Conservation (phyloP, 441 rosid genomes). For the Caryocar brasiliense region DNA sequence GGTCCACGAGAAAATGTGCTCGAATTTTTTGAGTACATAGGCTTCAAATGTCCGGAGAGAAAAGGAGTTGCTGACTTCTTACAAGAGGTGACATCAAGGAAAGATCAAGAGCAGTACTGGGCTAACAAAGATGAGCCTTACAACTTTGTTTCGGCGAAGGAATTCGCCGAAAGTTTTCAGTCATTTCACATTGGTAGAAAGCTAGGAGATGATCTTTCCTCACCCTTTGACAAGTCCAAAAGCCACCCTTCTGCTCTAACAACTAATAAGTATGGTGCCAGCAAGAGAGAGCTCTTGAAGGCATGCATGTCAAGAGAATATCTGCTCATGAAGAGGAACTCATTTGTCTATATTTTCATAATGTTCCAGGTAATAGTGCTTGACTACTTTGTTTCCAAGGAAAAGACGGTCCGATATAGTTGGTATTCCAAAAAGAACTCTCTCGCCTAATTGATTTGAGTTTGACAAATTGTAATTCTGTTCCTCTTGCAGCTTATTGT, state of each 20-base stretch:
- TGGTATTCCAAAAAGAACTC: too few relatives aligned
- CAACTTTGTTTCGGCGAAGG: conserved; percentile 45
- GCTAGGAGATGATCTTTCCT: conserved; percentile 40
- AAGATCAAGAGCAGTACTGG: conserved; percentile 89
- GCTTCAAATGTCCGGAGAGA: conserved; percentile 35
- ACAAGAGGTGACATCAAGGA: conserved; percentile 70
- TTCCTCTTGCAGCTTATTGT: conserved; percentile 46
- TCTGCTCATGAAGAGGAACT: conserved; percentile 82
- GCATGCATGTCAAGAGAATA: conserved; percentile 61
- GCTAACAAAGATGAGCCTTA: conserved; percentile 42
- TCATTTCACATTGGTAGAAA: conserved; percentile 51
- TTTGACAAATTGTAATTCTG: too few relatives aligned
- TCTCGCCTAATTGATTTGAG: too few relatives aligned
- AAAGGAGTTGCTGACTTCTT: conserved; percentile 36
- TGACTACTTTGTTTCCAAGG: too few relatives aligned
- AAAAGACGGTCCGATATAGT: too few relatives aligned
- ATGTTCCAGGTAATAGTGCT: conserved; percentile 40
- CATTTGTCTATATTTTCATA: conserved; percentile 75
- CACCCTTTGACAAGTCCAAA: conserved; percentile 50
- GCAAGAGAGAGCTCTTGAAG: conserved; percentile 48
- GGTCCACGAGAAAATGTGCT: conserved; percentile 32
- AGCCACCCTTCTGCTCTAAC: conserved; percentile 74
- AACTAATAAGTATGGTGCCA: conserved; percentile 56
- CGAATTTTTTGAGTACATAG: conserved; percentile 29
- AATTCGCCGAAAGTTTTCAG: conserved; percentile 64